Conservation (phyloP, 2,329 filamentous ascomycete species). For the Coniella vitis region DNA sequence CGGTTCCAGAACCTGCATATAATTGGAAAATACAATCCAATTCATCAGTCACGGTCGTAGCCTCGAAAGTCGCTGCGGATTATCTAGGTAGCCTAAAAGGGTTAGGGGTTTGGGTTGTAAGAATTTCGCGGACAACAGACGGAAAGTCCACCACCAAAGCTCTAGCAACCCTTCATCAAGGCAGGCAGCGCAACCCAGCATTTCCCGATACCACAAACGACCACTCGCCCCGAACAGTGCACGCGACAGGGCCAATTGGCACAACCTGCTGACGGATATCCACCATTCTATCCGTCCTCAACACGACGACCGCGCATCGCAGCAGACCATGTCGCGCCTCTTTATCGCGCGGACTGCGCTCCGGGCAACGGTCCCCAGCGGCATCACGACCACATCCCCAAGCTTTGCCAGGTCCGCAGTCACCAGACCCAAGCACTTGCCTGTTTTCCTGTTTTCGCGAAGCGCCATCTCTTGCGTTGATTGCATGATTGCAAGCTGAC, state of each 20-base stretch:
- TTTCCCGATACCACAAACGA: neutral
- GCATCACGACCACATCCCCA: conserved; percentile 5
- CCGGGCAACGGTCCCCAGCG: conserved; percentile 11
- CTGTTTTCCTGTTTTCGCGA: no score
- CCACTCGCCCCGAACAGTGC: neutral
- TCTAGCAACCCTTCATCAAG: neutral
- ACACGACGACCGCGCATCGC: neutral
- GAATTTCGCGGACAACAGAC: conserved; percentile 4
- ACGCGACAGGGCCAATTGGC: neutral
- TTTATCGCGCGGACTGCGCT: conserved; percentile 10
- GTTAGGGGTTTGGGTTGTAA: neutral
- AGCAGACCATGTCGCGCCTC: conserved; percentile 9
- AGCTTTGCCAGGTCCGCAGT: conserved; percentile 8
- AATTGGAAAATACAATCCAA: no score
- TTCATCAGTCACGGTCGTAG: no score
- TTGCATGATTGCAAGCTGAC: neutral
- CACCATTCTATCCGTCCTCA: neutral
- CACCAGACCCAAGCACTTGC: no score
- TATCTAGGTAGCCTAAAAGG: no score
- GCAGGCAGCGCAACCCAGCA: neutral
- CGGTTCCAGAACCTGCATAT: no score
- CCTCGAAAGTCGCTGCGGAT: no score
- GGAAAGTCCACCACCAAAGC: neutral
- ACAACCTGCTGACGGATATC: no score
- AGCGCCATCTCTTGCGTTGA: no score